Evolutionary conservation across 2,329 filamentous ascomycete genomes (phyloP).

Genomic region (Ceratocystis lukuohia): DNA sequence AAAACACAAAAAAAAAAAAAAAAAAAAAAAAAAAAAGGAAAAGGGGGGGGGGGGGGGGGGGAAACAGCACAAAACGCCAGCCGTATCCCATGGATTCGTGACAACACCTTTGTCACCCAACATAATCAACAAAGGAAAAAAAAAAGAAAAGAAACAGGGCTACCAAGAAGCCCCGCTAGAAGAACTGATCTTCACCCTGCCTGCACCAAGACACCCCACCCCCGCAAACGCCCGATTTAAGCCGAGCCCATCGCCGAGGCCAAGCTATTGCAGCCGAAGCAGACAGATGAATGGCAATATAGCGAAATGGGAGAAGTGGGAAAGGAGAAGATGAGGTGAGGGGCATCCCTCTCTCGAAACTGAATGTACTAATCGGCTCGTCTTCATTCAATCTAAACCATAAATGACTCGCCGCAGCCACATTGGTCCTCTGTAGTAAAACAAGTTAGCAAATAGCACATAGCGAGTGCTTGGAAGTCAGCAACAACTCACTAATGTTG

Average conservation of each 20-base stretch:
- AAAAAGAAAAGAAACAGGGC: background rate
- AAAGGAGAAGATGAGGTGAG: too few species aligned
- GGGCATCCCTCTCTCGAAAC: too few species aligned
- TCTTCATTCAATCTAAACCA: slow-evolving; percentile 39
- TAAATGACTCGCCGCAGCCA: slow-evolving; percentile 93
- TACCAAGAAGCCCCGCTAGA: background rate
- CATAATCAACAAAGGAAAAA: background rate
- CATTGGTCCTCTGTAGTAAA: slow-evolving; percentile 68
- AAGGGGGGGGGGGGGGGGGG: background rate
- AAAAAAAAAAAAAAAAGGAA: background rate
- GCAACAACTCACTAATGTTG: slow-evolving; percentile 73
- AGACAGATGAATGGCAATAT: background rate
- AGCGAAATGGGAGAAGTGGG: too few species aligned
- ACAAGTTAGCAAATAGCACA: slow-evolving; percentile 24
- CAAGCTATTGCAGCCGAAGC: background rate
- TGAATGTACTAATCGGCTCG: too few species aligned
- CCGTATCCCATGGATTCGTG: background rate
- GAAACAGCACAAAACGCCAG: background rate
- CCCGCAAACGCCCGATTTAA: background rate
- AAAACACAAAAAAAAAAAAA: background rate
- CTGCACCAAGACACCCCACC: background rate
- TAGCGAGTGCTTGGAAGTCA: too few species aligned
- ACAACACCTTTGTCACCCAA: background rate
- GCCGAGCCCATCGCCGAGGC: slow-evolving; percentile 9
- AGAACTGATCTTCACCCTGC: background rate